Conservation (phyloP, 768 basidiomycete species). For the Favolaschia claudopus region DNA sequence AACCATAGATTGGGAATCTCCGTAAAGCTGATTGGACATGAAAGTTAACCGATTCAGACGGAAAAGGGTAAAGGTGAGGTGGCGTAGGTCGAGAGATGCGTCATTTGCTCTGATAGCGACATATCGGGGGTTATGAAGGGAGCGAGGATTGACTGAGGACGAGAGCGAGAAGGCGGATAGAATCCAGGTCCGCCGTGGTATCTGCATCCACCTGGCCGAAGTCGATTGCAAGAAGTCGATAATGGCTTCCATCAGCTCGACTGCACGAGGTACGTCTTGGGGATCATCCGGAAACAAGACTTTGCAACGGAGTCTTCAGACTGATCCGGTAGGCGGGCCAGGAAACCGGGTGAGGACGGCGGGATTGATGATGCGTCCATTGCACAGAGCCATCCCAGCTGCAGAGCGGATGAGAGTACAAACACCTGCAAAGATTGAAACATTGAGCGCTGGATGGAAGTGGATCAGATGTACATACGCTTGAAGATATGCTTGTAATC, state of each 20-base stretch:
- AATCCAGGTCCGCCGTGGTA: neutral
- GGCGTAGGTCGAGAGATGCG: slow-evolving; percentile 31
- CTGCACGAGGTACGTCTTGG: slow-evolving; percentile 42
- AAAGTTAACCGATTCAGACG: slow-evolving; percentile 28
- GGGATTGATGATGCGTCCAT: slow-evolving; percentile 28
- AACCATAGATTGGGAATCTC: slow-evolving; percentile 38
- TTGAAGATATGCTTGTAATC: slow-evolving; percentile 30
- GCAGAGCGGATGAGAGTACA: slow-evolving; percentile 18
- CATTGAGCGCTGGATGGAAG: neutral
- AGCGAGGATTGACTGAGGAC: slow-evolving; percentile 23
- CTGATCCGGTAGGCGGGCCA: slow-evolving; percentile 26
- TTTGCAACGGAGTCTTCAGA: slow-evolving; percentile 12
- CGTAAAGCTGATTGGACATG: slow-evolving; percentile 39
- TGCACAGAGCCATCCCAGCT: slow-evolving; percentile 1
- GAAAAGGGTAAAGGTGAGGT: slow-evolving; percentile 33
- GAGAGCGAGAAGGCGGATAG: slow-evolving; percentile 17
- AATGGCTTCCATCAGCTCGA: slow-evolving; percentile 32
- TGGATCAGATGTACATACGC: slow-evolving; percentile 14
- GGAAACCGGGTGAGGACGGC: slow-evolving; percentile 22
- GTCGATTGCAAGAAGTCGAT: neutral
- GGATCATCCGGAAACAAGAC: slow-evolving; percentile 37
- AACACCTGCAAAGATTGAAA: slow-evolving; percentile 7
- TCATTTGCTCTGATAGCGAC: slow-evolving; percentile 37
- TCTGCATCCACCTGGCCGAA: neutral
- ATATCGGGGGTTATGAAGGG: slow-evolving; percentile 32